Conservation (phyloP, 306 rosid species). For the Ochetophila trinervis region DNA sequence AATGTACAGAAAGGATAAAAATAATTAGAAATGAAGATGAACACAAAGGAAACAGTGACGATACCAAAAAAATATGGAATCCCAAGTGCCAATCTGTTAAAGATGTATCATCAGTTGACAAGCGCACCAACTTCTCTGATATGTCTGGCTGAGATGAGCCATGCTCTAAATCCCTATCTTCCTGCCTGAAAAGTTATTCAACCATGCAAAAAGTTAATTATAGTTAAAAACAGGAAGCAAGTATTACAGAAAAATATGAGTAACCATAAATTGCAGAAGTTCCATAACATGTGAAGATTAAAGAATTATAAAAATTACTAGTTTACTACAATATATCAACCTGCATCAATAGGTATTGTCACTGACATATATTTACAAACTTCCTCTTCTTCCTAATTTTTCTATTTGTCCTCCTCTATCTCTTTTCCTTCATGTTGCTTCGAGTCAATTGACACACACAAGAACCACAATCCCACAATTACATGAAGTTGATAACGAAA, state of each 20-base stretch:
- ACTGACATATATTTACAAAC: too few relatives aligned
- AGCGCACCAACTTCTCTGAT: slow-evolving; percentile 63
- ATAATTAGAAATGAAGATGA: neutral
- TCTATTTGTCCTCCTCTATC: neutral
- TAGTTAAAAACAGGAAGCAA: slow-evolving; percentile 19
- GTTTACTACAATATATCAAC: too few relatives aligned
- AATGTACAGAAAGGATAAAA: neutral
- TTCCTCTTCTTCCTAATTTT: too few relatives aligned
- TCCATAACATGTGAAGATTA: neutral
- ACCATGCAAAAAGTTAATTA: slow-evolving; percentile 18
- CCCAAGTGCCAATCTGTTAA: slow-evolving; percentile 96
- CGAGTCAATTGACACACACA: neutral
- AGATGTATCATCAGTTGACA: slow-evolving; percentile 71
- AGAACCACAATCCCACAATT: neutral
- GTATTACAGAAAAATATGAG: slow-evolving; percentile 21
- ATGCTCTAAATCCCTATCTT: slow-evolving; percentile 62
- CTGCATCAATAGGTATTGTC: too few relatives aligned
- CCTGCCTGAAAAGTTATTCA: slow-evolving; percentile 67
- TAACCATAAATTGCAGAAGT: slow-evolving; percentile 18
- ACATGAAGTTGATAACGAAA: slow-evolving; percentile 3
- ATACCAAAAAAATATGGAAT: slow-evolving; percentile 83
- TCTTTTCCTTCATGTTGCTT: neutral
- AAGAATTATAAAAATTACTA: too few relatives aligned
- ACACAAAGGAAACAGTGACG: slow-evolving; percentile 6
- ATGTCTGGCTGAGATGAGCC: slow-evolving; percentile 55